Percentiles rank a stretch among this genome's conserved stretches.
phyloP scores from a whole-genome alignment of 2,329 filamentous ascomycete genomes.

The Penicillium vulpinum region DNA sequence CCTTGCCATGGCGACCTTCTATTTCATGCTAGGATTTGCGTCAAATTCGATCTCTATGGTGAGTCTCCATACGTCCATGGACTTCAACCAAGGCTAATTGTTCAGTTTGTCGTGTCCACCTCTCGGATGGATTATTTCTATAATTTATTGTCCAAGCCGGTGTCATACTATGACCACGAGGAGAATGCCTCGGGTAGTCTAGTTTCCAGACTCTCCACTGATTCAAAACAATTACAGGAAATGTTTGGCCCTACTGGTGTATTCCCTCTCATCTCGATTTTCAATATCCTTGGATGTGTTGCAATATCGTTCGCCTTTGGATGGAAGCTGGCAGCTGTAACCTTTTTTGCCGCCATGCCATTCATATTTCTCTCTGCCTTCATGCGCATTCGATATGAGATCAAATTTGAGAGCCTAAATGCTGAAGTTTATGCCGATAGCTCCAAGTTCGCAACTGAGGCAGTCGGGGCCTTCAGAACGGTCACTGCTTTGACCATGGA shows the following conservation, averaged over 20 bases:
- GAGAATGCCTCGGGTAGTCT: slow-evolving; percentile 52
- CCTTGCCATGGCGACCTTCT: slow-evolving; percentile 47
- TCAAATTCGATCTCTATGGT: slow-evolving; percentile 50
- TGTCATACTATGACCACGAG: slow-evolving; percentile 47
- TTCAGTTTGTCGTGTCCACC: slow-evolving; percentile 33
- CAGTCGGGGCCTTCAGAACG: slow-evolving; percentile 72
- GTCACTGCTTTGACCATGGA: slow-evolving; percentile 71
- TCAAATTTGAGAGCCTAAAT: slow-evolving; percentile 68
- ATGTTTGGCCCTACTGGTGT: slow-evolving; percentile 50
- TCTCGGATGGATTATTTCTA: slow-evolving; percentile 37
- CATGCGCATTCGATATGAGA: slow-evolving; percentile 61
- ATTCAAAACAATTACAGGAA: slow-evolving; percentile 54
- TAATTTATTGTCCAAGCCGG: slow-evolving; percentile 44
- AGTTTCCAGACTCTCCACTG: slow-evolving; percentile 49
- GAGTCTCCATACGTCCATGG: slow-evolving; percentile 16
- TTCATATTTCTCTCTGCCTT: slow-evolving; percentile 53
- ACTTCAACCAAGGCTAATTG: slow-evolving; percentile 11
- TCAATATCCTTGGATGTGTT: slow-evolving; percentile 65
- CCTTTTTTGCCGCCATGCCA: slow-evolving; percentile 60
- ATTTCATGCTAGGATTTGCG: slow-evolving; percentile 48
- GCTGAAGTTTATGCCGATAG: slow-evolving; percentile 68
- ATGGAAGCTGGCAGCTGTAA: slow-evolving; percentile 74
- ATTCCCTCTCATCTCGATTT: slow-evolving; percentile 61
- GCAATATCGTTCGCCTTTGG: slow-evolving; percentile 69
- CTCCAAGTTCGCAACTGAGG: slow-evolving; percentile 72